Conservation (phyloP, 352 stramenopile genomes). For the Pythium vanterpoolii region DNA sequence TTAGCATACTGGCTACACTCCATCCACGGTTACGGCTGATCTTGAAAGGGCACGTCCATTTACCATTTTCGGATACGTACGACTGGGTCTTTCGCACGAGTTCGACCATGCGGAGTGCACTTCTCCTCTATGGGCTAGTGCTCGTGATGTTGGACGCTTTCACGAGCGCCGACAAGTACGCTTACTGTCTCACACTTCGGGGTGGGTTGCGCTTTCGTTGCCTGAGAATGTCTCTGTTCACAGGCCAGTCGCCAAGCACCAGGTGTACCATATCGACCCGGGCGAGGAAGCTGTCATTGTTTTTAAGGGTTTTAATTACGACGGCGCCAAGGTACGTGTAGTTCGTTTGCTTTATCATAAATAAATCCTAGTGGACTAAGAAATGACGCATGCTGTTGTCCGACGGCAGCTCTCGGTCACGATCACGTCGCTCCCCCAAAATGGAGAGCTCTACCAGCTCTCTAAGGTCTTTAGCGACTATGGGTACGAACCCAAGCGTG, state of each 20-base stretch:
- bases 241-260: conserved; percentile 59
- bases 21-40: background rate
- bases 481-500: conserved; percentile 85
- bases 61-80: background rate
- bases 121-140: background rate
- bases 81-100: background rate
- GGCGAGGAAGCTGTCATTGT: conserved; percentile 75
- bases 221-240: background rate
- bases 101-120: background rate
- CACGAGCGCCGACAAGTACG: background rate
- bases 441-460: conserved; percentile 87
- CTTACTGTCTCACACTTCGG: background rate
- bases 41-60: background rate
- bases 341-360: background rate
- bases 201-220: background rate
- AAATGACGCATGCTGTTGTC: background rate
- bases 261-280: conserved; percentile 70
- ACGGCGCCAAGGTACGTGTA: conserved; percentile 38
- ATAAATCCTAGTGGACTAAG: background rate
- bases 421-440: conserved; percentile 81
- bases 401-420: conserved; percentile 42
- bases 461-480: conserved; percentile 88
- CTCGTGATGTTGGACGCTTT: background rate
- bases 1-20: too few species aligned
- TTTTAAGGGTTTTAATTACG: conserved; percentile 76